A percentile compares a stretch with the other conserved stretches of the same genome.
Evolutionary conservation across 495 filamentous ascomycete species (phyloP).

Genomic region (Tricharina praecox): DNA sequence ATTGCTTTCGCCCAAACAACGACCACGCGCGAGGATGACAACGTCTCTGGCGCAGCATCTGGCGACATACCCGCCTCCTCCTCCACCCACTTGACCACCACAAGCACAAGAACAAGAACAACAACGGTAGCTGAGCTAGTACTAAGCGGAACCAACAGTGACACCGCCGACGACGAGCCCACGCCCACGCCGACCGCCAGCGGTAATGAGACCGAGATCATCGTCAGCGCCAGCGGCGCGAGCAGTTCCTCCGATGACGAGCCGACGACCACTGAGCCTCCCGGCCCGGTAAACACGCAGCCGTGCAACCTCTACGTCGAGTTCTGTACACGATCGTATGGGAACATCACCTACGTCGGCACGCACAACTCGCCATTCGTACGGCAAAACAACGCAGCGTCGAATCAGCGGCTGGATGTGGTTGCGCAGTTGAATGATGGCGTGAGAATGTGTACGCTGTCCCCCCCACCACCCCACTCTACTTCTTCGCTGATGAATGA

Average conservation of each 20-base stretch:
- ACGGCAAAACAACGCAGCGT: conserved; percentile 45
- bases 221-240: too few relatives aligned
- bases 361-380: conserved; percentile 82
- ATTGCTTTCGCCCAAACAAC: background rate
- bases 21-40: background rate
- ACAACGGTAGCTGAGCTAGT: background rate
- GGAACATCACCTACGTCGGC: conserved; percentile 75
- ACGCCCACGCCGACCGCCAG: background rate
- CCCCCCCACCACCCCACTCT: background rate
- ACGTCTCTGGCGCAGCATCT: background rate
- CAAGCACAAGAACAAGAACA: conserved; percentile 27
- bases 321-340: conserved; percentile 64
- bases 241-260: conserved; percentile 6
- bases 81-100: background rate
- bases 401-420: conserved; percentile 61
- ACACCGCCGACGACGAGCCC: background rate
- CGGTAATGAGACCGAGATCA: background rate
- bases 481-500: conserved; percentile 25
- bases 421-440: conserved; percentile 68
- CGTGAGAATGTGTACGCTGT: conserved; percentile 35
- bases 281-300: conserved; percentile 42
- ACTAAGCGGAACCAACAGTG: background rate
- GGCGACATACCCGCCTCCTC: background rate
- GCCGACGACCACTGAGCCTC: conserved; percentile 21
- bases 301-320: conserved; percentile 78